Evolutionary conservation across 208 protist genomes (phyloP), one percentile per base, ranked within the genome.

Genomic region (Trypanosoma mega): DNA sequence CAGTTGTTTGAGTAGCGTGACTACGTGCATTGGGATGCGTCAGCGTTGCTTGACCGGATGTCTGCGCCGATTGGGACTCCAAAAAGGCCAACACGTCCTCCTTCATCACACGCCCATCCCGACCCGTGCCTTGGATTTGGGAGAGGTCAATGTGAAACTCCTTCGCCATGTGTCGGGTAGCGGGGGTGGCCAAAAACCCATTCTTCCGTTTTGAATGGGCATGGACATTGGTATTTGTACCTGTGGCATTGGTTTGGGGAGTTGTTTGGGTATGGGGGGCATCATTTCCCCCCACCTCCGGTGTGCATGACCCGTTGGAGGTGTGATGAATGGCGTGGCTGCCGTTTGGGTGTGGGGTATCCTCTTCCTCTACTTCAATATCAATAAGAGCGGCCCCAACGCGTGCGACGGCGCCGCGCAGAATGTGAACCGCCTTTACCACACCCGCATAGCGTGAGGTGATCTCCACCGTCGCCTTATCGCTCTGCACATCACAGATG

Each of bases 381-480:
- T 97, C 92, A 1, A 97, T 51, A 33, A 98, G 68, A 39, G 90
- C 74, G 27, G 57, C 48, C 18, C 93, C 93, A 18, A 98, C 93
- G 27, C 86, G 78, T 1, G 91, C 87, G 49, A 90, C 92, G 7
- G 71, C 75, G 24, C 96, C 96, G 6, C 66, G 50, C n/a, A 80
- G 55, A 43, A 96, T 77, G 70, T 96, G 66, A 14, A 98, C 60
- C 34, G 90, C 93, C 31, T 29, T 69, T 45, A 98, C 71, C 9
- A 78, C 80, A 27, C 97, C 97, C n/a, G 65, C 62, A 67, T 93
- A 98, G 27, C 87, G 74, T 2, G 76, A 90, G 7, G 96, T 97
- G 70, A 99, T 98, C 55, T 98, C 92, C 33, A 95, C 91, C 37
- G 80, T 90, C 0, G 89, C 89, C 78, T 98, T 99, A 72, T 99